phyloP scores from a whole-genome alignment of 129 eudicot species.

The Centaurea solstitialis region DNA sequence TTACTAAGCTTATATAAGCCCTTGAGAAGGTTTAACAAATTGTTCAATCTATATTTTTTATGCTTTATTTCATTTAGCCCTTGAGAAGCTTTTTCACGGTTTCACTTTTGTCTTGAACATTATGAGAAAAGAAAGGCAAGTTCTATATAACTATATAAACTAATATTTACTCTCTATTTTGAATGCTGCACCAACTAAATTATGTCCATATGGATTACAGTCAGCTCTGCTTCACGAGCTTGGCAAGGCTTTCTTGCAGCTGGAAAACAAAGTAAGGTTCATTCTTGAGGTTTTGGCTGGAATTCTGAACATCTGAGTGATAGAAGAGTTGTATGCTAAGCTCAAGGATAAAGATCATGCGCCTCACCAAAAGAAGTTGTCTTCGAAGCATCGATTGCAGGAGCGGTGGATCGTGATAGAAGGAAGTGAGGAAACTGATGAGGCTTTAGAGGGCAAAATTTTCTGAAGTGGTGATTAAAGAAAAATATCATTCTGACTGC shows the following conservation, averaged over 20 bases:
- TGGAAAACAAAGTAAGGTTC: slow-evolving; percentile 84
- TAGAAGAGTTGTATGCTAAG: too few species aligned
- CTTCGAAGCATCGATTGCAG: slow-evolving; percentile 62
- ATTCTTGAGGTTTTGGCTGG: slow-evolving; percentile 79
- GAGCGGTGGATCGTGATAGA: slow-evolving; percentile 55
- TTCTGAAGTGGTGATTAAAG: slow-evolving; percentile 11
- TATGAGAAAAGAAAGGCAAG: slow-evolving; percentile 83
- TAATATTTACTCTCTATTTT: neutral
- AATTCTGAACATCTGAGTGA: too few species aligned
- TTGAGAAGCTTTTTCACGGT: too few species aligned
- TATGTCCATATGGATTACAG: slow-evolving; percentile 37
- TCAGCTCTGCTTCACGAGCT: slow-evolving; percentile 50
- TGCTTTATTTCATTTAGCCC: too few species aligned
- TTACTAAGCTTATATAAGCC: too few species aligned
- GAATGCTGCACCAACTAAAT: neutral
- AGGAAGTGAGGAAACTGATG: slow-evolving; percentile 48
- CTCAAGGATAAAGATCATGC: too few species aligned
- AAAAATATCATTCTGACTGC: slow-evolving; percentile 23
- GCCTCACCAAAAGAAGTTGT: too few species aligned
- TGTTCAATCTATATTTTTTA: too few species aligned
- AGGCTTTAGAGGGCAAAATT: slow-evolving; percentile 6
- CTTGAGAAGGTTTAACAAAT: too few species aligned
- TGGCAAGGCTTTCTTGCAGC: slow-evolving; percentile 50
- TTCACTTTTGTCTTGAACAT: too few species aligned
- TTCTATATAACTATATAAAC: neutral